Percentiles rank a stretch among this genome's conserved stretches.
Conservation (phyloP, 495 filamentous ascomycete species). For the Penicillium paradoxum region DNA sequence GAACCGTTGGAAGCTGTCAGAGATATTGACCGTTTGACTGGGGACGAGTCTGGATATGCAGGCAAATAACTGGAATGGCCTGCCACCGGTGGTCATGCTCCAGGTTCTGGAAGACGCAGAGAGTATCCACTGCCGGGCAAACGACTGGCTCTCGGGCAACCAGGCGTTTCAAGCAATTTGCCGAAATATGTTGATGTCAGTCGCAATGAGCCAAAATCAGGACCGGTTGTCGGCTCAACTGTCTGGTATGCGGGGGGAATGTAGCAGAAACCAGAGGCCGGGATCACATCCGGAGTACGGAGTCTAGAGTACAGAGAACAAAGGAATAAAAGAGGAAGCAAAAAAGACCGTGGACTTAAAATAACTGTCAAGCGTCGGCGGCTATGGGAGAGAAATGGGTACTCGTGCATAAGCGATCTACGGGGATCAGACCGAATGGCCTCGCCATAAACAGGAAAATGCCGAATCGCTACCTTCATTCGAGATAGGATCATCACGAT, state of each 20-base stretch:
- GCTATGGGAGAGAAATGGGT: neutral
- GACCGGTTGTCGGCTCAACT: conserved; percentile 4
- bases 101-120: neutral
- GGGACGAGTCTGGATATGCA: neutral
- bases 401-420: neutral
- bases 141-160: neutral
- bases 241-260: conserved; percentile 8
- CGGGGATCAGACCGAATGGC: neutral
- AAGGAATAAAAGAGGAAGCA: neutral
- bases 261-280: neutral
- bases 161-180: neutral
- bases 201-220: neutral
- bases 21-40: neutral
- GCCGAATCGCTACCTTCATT: too few relatives aligned
- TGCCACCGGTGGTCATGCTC: neutral
- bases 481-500: too few relatives aligned
- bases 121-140: neutral
- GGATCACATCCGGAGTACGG: too few relatives aligned
- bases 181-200: conserved; percentile 4
- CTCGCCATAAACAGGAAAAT: too few relatives aligned
- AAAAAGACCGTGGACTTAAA: neutral
- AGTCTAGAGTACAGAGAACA: neutral
- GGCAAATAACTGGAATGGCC: neutral
- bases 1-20: too few relatives aligned
- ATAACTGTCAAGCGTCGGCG: neutral